Evolutionary conservation across 2,329 filamentous ascomycete species (phyloP).

Genomic region (Coleophoma crateriformis): DNA sequence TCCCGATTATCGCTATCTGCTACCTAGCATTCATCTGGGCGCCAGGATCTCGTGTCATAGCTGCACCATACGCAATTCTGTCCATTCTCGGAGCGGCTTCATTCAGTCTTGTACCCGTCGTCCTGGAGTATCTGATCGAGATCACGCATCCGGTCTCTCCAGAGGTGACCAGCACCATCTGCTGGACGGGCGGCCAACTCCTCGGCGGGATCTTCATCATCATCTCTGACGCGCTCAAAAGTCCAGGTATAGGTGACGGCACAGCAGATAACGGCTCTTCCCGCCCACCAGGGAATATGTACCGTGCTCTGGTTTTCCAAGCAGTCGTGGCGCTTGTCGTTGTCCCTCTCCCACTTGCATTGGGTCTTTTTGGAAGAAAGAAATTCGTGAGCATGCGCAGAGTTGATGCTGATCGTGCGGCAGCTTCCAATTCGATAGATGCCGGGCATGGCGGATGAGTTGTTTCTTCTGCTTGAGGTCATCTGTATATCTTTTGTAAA

Average conservation of each 20-base stretch:
- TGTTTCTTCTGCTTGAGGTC: too few relatives aligned
- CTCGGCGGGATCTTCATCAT: slow-evolving; percentile 82
- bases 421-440: slow-evolving; percentile 58
- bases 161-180: slow-evolving; percentile 76
- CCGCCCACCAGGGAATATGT: slow-evolving; percentile 66
- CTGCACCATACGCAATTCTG: slow-evolving; percentile 69
- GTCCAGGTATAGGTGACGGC: slow-evolving; percentile 21
- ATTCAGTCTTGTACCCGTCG: slow-evolving; percentile 78
- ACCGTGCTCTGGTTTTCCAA: slow-evolving; percentile 69
- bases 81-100: slow-evolving; percentile 72
- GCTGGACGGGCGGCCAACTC: slow-evolving; percentile 83
- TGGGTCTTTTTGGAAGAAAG: slow-evolving; percentile 64
- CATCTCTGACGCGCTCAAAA: slow-evolving; percentile 69
- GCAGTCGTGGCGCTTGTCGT: slow-evolving; percentile 62
- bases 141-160: slow-evolving; percentile 82
- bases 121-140: slow-evolving; percentile 82
- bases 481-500: too few relatives aligned
- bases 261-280: slow-evolving; percentile 34
- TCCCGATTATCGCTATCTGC: slow-evolving; percentile 66
- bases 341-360: slow-evolving; percentile 59
- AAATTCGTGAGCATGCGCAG: slow-evolving; percentile 46
- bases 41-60: slow-evolving; percentile 48
- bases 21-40: slow-evolving; percentile 83
- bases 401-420: slow-evolving; percentile 30
- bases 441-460: slow-evolving; percentile 2